A percentile compares a stretch with the other conserved stretches of the same genome.
Evolutionary conservation across 1,284 basidiomycete species (phyloP).

Genomic region (Cutaneotrichosporon sp.): DNA sequence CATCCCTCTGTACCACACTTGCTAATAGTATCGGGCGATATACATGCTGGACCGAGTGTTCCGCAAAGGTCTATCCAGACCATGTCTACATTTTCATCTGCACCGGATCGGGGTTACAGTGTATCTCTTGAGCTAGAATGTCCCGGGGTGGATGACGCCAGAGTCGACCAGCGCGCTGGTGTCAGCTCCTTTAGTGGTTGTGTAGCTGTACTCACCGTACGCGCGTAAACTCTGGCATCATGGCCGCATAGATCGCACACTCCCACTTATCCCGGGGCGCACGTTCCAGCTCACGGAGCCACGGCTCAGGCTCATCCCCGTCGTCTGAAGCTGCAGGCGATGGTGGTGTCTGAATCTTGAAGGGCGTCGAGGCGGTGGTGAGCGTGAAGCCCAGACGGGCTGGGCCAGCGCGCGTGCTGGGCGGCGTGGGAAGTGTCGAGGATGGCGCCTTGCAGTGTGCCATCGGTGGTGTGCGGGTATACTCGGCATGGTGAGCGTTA

Average conservation of each 20-base stretch:
- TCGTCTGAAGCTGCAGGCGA: background rate
- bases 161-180: slow-evolving; percentile 7
- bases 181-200: background rate
- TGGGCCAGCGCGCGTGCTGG: background rate
- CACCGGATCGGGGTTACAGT: background rate
- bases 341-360: background rate
- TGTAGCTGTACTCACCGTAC: slow-evolving; percentile 6
- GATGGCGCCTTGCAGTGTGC: background rate
- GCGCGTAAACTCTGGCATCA: slow-evolving; percentile 17
- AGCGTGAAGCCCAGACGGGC: background rate
- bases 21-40: background rate
- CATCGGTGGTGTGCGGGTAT: background rate
- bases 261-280: slow-evolving; percentile 16
- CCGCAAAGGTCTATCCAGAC: background rate
- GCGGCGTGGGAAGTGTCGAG: slow-evolving; percentile 4
- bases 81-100: background rate
- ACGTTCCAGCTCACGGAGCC: background rate
- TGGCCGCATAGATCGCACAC: slow-evolving; percentile 15
- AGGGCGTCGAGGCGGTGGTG: background rate
- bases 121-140: background rate
- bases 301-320: background rate
- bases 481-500: background rate
- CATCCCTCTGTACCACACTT: background rate
- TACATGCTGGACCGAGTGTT: background rate
- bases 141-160: background rate